phyloP scores from a whole-genome alignment of 257 asterid species.

The Asclepias syriaca region DNA sequence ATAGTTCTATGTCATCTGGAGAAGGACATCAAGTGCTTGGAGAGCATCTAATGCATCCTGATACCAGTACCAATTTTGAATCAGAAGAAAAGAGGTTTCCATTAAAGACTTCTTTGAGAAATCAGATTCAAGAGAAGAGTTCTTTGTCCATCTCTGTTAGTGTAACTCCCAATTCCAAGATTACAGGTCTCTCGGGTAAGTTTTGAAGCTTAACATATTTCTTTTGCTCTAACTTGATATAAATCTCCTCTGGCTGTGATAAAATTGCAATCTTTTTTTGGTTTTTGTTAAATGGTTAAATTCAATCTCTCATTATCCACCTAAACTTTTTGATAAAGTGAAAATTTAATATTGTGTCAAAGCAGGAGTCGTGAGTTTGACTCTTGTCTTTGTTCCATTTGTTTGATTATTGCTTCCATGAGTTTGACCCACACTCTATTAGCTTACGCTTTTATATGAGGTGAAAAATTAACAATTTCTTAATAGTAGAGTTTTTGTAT shows the following conservation, averaged over 20 bases:
- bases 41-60: conserved; percentile 22
- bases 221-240: neutral
- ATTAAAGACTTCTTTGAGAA: conserved; percentile 29
- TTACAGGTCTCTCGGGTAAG: conserved; percentile 38
- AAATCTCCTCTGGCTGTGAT: neutral
- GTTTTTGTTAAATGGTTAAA: neutral
- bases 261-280: neutral
- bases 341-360: too few species aligned
- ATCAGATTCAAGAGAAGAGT: conserved; percentile 26
- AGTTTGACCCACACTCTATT: too few species aligned
- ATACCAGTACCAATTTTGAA: conserved; percentile 15
- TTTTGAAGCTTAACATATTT: conserved; percentile 10
- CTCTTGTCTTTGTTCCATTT: too few species aligned
- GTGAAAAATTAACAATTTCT: too few species aligned
- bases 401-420: too few species aligned
- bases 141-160: conserved; percentile 32
- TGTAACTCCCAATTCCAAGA: conserved; percentile 37
- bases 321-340: too few species aligned
- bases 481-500: neutral
- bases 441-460: too few species aligned
- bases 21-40: conserved; percentile 19
- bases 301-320: too few species aligned
- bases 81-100: conserved; percentile 19
- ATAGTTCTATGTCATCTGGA: conserved; percentile 24
- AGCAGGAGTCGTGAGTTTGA: too few species aligned